phyloP scores from a whole-genome alignment of 805 yeast genomes.

The Metschnikowia anglica region DNA sequence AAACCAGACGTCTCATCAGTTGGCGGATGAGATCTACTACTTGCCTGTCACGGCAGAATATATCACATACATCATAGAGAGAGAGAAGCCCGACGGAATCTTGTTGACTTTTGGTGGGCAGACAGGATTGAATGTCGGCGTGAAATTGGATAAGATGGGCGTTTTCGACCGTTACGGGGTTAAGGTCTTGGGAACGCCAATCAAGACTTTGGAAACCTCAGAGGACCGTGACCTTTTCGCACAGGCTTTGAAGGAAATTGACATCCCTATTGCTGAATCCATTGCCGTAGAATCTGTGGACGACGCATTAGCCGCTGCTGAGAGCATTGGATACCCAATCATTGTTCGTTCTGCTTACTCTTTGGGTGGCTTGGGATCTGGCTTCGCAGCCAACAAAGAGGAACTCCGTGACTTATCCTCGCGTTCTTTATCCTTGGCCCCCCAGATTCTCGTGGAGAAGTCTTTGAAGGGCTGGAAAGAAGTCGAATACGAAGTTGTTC shows the following conservation, averaged over 20 bases:
- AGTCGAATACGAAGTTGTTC: constrained; percentile 96
- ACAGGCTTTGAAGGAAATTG: constrained; percentile 89
- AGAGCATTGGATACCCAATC: constrained; percentile 85
- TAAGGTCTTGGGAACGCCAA: constrained; percentile 97
- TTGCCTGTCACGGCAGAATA: constrained; percentile 97
- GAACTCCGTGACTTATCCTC: constrained; percentile 87
- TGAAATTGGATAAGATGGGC: constrained; percentile 91
- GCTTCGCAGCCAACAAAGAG: constrained; percentile 80
- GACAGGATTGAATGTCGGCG: constrained; percentile 95
- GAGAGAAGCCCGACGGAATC: constrained; percentile 96
- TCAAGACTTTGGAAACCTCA: constrained; percentile 90
- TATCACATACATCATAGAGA: constrained; percentile 89
- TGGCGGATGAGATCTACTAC: constrained; percentile 94
- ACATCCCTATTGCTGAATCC: constrained; percentile 96
- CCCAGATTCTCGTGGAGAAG: constrained; percentile 94
- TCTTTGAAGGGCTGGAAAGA: constrained; percentile 99
- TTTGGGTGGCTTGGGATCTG: constrained; percentile 96
- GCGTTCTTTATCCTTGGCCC: constrained; percentile 84
- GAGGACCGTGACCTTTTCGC: constrained; percentile 98
- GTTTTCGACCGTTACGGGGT: constrained; percentile 86
- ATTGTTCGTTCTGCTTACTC: constrained; percentile 98
- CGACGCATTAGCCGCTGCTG: constrained; percentile 91
- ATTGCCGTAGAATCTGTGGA: constrained; percentile 93
- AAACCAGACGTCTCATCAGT: constrained; percentile 90
- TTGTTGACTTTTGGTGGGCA: constrained; percentile 98